Conservation (phyloP, 2,329 filamentous ascomycete species). For the Hortaea werneckii region DNA sequence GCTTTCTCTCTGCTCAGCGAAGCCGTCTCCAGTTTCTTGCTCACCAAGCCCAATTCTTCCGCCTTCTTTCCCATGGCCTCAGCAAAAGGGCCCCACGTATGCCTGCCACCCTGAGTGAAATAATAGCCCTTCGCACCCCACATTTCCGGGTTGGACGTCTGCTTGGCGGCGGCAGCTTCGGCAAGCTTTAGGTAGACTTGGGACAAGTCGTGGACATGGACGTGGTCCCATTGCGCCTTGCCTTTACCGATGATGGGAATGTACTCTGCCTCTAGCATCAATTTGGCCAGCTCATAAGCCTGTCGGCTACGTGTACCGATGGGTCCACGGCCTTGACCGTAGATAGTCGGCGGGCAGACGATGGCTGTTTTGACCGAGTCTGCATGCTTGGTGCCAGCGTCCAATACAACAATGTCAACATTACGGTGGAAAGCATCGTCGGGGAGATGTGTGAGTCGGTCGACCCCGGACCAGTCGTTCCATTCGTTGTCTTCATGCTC, state of each 20-base stretch:
- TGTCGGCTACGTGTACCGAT: slow-evolving; percentile 47
- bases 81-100: slow-evolving; percentile 44
- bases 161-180: slow-evolving; percentile 38
- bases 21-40: slow-evolving; percentile 44
- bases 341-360: slow-evolving; percentile 58
- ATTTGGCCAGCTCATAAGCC: slow-evolving; percentile 44
- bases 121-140: slow-evolving; percentile 59
- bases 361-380: slow-evolving; percentile 51
- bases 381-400: slow-evolving; percentile 34
- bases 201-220: slow-evolving; percentile 53
- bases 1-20: slow-evolving; percentile 42
- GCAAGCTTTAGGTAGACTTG: slow-evolving; percentile 45
- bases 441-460: slow-evolving; percentile 42
- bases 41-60: slow-evolving; percentile 35
- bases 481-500: slow-evolving; percentile 41
- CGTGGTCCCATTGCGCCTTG: slow-evolving; percentile 43
- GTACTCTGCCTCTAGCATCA: slow-evolving; percentile 43
- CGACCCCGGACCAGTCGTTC: slow-evolving; percentile 50
- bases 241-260: slow-evolving; percentile 49
- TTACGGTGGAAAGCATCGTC: slow-evolving; percentile 53
- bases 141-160: slow-evolving; percentile 11
- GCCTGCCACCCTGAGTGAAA: slow-evolving; percentile 53
- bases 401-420: slow-evolving; percentile 58
- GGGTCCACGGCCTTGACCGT: slow-evolving; percentile 44
- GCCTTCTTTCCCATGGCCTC: slow-evolving; percentile 20